Base-by-base conservation (phyloP, 306 rosid genomes). In the Gastrolobium bilobum region DNA sequence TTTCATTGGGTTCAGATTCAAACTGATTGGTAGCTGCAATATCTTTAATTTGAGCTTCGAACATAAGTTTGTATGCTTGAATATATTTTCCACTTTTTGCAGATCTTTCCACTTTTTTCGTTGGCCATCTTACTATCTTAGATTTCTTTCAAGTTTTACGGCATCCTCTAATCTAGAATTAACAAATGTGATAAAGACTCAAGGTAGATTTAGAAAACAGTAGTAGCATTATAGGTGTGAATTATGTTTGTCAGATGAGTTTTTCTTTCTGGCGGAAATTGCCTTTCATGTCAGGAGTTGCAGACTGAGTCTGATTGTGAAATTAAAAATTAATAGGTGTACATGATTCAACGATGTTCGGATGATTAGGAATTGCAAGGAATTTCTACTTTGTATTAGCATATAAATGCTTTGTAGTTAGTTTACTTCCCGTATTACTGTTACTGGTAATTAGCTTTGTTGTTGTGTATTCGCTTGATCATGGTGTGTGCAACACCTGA, bases 1-100 rank as follows among this genome's bases (percentile, higher is more conserved):
- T 39, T 38, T 48, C 35, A 35, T 15, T 53, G 13, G 40, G 34
- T 70, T 70, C 35, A n/a, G 60, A 76, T 84, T 76, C 67, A 54
- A 54, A 58, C n/a, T 79, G 39, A 79, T 79, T 35, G 58, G 35
- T 48, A 44, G 78, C 38, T 60, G 59, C 46, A 4, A 38, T 15
- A 38, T 68, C 47, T 58, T 31, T 30, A 47, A 71, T 6, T 66
- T 50, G 71, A 54, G 58, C 53, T 51, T 50, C 46, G 31, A 43
- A 68, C 53, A n/a, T 15, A 11, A 70, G 48, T 60, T 69, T 68
- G 57, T 31, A 39, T 31, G 6, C 30, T 20, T 9, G 10, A 42
- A 34, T 33, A 10, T 68, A 33, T 40, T 57, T 31, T 14, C 33
- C 46, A 46, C 5, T 44, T 59, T 68, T 4, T 66, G 57, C 66